Evolutionary conservation across 2,329 filamentous ascomycete genomes (phyloP), one percentile per base, ranked within the genome.

Genomic region (Nothopassalora personata): DNA sequence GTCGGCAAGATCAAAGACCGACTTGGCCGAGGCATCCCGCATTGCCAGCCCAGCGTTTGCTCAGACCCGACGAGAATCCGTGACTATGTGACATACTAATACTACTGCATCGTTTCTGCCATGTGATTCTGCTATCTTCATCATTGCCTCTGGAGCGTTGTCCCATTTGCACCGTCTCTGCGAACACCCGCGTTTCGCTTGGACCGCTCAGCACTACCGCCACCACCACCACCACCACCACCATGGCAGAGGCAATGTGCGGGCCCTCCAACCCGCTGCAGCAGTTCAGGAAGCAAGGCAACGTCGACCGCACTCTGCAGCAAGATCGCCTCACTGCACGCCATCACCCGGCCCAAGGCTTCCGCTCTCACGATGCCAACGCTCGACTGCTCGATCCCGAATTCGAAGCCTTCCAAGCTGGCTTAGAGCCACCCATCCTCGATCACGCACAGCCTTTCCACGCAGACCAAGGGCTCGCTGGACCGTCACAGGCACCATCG

Each of bases 211-310:
- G 15, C 43, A 50, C 45, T 10, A 43, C 18, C n/a, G 30, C 31
- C 34, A 8, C 43, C 69, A 77, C 64, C 67, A 89, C n/a, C n/a
- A 43, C 18, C n/a, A 18, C 31, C 34, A 8, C 43, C 69, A 77
- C 64, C 67, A 89, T 89, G 86, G 79, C 83, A 54, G 86, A 89
- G 68, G 80, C 82, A 66, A 77, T 89, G 57, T 92, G 89, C 72
- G 88, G 89, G 60, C 87, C 88, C 18, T 89, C 88, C 11, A 91
- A 89, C 74, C 82, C 87, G 63, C 82, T 90, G 54, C 88, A 90
- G 73, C 86, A 83, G 69, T 84, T 91, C 71, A 83, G 87, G 68
- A 86, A 87, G 67, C 88, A 91, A 72, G 77, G 83, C 10, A 80
- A 86, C 52, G 80, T 83, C 62, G 87, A 91, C 71, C 80, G 86